Percentiles rank a stretch among this genome's conserved stretches.
Conservation (phyloP, 345 rosid species). For the Aurinia saxatilis region DNA sequence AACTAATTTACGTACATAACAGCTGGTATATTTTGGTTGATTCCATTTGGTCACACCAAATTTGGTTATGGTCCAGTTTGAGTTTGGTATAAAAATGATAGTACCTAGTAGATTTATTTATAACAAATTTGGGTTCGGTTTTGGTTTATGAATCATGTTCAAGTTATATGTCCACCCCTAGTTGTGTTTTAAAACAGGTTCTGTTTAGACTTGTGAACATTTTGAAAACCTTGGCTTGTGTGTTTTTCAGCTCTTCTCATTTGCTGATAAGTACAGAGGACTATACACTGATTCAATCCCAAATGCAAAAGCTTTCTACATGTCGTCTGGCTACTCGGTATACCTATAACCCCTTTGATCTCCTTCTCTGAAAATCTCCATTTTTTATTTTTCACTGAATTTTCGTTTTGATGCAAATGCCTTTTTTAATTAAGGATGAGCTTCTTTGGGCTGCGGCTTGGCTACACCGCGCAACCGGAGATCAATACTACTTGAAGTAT, state of each 20-base stretch:
- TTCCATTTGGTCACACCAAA: no score
- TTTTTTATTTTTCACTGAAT: background rate
- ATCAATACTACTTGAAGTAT: slow-evolving; percentile 61
- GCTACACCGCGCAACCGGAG: slow-evolving; percentile 62
- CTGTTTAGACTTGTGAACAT: background rate
- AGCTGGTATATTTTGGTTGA: background rate
- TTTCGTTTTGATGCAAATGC: background rate
- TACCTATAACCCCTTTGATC: background rate
- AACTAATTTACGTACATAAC: no score
- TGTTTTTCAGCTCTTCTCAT: slow-evolving; percentile 48
- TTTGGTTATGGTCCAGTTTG: no score
- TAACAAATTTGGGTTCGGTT: background rate
- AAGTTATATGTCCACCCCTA: no score
- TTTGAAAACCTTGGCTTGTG: slow-evolving; percentile 4
- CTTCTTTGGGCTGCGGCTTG: slow-evolving; percentile 79
- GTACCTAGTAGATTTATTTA: no score
- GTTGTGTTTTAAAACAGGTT: background rate
- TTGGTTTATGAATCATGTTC: background rate
- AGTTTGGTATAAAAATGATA: no score
- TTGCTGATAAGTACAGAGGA: slow-evolving; percentile 58
- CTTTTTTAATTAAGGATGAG: slow-evolving; percentile 50
- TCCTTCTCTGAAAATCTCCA: background rate
- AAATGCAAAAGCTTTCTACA: slow-evolving; percentile 46
- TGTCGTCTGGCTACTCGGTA: slow-evolving; percentile 52
- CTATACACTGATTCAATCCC: slow-evolving; percentile 51